These are phyloP conservation scores for Naganishia randhawae DNA, from an alignment of 768 basidiomycete genomes.

Conservation along the genomic window DNA sequence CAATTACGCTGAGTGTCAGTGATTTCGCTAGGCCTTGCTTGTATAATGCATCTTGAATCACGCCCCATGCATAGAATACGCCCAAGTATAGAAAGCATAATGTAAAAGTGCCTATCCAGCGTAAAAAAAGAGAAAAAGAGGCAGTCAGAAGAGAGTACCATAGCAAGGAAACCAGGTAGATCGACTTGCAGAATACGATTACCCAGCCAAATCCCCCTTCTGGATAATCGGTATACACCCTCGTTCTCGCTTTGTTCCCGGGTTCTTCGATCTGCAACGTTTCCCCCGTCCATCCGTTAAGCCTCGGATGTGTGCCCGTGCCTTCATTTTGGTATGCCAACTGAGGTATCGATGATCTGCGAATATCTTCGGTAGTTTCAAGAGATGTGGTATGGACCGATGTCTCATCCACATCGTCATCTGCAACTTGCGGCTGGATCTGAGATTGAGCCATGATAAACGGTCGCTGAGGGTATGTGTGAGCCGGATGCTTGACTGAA, in stretches of 20 bases:
- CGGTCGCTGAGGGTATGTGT: background rate
- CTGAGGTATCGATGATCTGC: background rate
- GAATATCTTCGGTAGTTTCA: background rate
- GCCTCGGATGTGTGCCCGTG: background rate
- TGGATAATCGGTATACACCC: constrained; percentile 23
- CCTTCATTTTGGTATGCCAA: background rate
- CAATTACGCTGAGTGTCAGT: constrained; percentile 27
- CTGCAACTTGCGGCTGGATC: background rate
- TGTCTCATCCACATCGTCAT: background rate
- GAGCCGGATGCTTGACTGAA: background rate
- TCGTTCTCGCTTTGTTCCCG: background rate
- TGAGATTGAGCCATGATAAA: background rate
- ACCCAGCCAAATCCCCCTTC: constrained; percentile 34
- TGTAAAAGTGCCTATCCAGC: constrained; percentile 26
- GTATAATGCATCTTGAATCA: constrained; percentile 30
- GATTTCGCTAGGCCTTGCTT: constrained; percentile 25
- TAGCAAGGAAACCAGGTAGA: background rate
- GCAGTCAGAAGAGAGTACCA: background rate
- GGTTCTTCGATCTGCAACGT: constrained; percentile 9
- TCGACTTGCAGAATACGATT: constrained; percentile 24
- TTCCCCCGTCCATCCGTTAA: constrained; percentile 2
- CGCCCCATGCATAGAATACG: constrained; percentile 34
- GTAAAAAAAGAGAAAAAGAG: background rate
- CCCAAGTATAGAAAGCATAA: constrained; percentile 30
- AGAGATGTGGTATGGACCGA: background rate